phyloP scores from a whole-genome alignment of 2,329 filamentous ascomycete species.

The Verticillium tricorpus region DNA sequence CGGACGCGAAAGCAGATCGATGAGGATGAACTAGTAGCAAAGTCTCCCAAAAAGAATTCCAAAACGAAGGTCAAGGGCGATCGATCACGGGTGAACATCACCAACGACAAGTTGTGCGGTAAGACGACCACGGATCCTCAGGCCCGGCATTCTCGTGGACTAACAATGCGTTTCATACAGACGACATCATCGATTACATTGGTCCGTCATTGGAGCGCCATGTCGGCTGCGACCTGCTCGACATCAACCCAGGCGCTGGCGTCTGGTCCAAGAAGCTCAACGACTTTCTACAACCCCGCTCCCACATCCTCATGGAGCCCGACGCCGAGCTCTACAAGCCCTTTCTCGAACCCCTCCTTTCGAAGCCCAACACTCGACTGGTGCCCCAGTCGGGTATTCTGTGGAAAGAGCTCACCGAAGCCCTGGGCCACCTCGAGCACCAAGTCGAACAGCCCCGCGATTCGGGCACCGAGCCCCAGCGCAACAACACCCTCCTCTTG shows the following conservation, averaged over 20 bases:
- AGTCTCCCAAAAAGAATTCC: not conserved
- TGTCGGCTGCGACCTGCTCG: conserved; percentile 77
- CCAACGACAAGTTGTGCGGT: conserved; percentile 47
- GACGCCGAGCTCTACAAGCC: conserved; percentile 53
- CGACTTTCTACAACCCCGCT: conserved; percentile 68
- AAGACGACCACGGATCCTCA: conserved; percentile 1
- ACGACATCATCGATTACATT: conserved; percentile 68
- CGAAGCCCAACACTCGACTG: conserved; percentile 43
- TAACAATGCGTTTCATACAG: conserved; percentile 27
- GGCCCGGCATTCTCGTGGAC: not conserved
- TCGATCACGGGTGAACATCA: conserved; percentile 45
- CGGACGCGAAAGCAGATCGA: not conserved
- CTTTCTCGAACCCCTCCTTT: conserved; percentile 55
- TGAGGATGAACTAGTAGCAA: not conserved
- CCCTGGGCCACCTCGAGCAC: conserved; percentile 51
- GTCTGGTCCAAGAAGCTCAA: conserved; percentile 77
- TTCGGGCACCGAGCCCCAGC: conserved; percentile 35
- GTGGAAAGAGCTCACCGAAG: conserved; percentile 52
- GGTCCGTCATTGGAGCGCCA: conserved; percentile 64
- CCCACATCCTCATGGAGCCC: conserved; percentile 79
- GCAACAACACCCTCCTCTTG: conserved; percentile 72
- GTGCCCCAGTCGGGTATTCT: conserved; percentile 54
- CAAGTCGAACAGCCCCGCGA: conserved; percentile 40
- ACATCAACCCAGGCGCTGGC: conserved; percentile 77
- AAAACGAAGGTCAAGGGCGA: conserved; percentile 21